Conservation (phyloP, 257 asterid species). For the Nicotiana noctiflora region DNA sequence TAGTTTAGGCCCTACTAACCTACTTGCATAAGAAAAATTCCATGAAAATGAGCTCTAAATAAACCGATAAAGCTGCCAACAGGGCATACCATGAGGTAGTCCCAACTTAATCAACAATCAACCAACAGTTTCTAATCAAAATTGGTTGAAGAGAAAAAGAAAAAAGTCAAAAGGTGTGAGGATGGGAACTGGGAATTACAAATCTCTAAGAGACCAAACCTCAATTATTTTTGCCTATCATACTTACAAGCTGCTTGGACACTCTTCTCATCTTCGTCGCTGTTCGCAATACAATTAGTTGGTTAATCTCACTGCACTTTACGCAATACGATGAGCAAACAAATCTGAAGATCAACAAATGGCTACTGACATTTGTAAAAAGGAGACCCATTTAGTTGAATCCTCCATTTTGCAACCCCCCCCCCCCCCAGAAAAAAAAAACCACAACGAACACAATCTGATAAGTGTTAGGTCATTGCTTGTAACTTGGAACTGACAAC, state of each 20-base stretch:
- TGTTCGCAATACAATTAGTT: slow-evolving; percentile 6
- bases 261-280: slow-evolving; percentile 3
- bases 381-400: not conserved
- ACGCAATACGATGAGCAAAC: not conserved
- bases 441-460: not conserved
- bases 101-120: not conserved
- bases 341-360: slow-evolving; percentile 2
- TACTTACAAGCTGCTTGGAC: slow-evolving; percentile 9
- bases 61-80: not conserved
- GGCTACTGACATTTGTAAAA: not conserved
- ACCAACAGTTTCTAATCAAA: slow-evolving; percentile 5
- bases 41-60: not conserved
- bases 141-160: not conserved
- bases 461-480: slow-evolving; percentile 32
- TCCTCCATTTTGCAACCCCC: not conserved
- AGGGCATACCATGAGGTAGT: not conserved
- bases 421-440: not conserved
- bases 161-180: not conserved
- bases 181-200: not conserved
- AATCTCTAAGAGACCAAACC: not conserved
- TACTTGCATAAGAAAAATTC: not conserved
- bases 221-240: slow-evolving; percentile 1
- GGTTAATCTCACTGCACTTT: not conserved
- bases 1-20: too few species aligned
- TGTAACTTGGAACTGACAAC: slow-evolving; percentile 36